Evolutionary conservation across 2,329 filamentous ascomycete genomes (phyloP).

Genomic region (Coniella lustricola): DNA sequence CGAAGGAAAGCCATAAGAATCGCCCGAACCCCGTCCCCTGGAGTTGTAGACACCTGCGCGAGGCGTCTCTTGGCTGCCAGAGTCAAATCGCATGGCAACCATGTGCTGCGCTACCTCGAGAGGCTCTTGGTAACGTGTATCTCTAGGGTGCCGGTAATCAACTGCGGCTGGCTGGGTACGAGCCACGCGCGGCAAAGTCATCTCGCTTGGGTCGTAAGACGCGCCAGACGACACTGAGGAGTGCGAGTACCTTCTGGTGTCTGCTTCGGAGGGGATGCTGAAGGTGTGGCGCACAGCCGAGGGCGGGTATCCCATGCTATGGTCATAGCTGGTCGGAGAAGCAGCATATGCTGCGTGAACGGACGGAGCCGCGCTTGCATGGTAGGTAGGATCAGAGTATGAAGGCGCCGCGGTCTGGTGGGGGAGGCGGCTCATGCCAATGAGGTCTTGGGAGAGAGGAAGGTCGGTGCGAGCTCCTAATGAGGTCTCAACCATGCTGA

Average conservation of each 20-base stretch:
- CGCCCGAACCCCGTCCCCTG: constrained; percentile 63
- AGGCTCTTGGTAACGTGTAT: constrained; percentile 67
- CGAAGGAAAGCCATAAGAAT: constrained; percentile 87
- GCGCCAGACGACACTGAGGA: constrained; percentile 62
- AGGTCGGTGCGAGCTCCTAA: constrained; percentile 59
- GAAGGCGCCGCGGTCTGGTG: constrained; percentile 53
- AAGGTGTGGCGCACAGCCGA: constrained; percentile 55
- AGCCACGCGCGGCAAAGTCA: constrained; percentile 32
- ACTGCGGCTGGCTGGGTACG: constrained; percentile 49
- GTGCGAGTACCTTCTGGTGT: constrained; percentile 68
- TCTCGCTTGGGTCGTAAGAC: constrained; percentile 33
- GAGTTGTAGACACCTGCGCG: constrained; percentile 70
- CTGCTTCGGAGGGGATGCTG: constrained; percentile 49
- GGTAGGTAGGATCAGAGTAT: constrained; percentile 62
- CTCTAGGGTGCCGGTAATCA: constrained; percentile 46
- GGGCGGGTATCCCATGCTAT: constrained; percentile 63
- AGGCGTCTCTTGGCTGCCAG: constrained; percentile 71
- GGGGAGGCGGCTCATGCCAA: constrained; percentile 59
- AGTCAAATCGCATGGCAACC: constrained; percentile 64
- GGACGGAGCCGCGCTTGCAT: constrained; percentile 58
- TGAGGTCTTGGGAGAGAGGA: constrained; percentile 66
- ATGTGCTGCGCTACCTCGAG: constrained; percentile 91
- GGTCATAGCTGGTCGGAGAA: constrained; percentile 64
- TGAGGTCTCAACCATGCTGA: constrained; percentile 46
- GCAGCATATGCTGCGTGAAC: constrained; percentile 59